Base-by-base conservation (phyloP, 1,284 basidiomycete species). In the Austropuccinia psidii region DNA sequence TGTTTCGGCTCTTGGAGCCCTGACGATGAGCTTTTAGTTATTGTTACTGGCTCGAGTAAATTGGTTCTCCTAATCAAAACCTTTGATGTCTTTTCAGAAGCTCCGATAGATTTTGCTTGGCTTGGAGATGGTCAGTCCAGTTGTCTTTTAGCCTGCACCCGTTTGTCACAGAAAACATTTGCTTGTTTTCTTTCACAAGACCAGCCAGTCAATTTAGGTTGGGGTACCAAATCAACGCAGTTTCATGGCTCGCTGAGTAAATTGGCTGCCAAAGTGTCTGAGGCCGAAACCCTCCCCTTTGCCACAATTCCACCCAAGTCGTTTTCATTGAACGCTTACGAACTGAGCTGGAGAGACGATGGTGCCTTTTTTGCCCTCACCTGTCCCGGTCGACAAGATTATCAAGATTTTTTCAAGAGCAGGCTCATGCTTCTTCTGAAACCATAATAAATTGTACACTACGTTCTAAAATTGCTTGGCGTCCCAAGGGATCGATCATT, bases 181-280 rank as follows among this genome's bases (percentile, higher is more conserved):
- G n/a, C n/a, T n/a, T n/a, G n/a, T n/a, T n/a, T n/a, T n/a, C n/a
- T n/a, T n/a, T n/a, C 21, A 7, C 45, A 29, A 73, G 70, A 73
- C 57, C 33, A 73, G 37, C 70, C 61, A 4, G 61, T 73, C 24
- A 47, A 41, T 37, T 27, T 73, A 8, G 70, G 96, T 9, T 99
- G 96, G 96, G 96, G 96, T 35, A 91, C 91, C 4, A 96, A 95
- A 79, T 86, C 90, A 78, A 98, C 96, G 0, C 96, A 99, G 80
- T 99, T 99, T 80, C 94, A 98, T 78, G 96, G 96, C 15, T 94
- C 93, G 0, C 84, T 93, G 4, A 95, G 96, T 35, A 98, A 98
- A 81, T 84, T 86, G 9, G 90, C 90, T 4, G 91, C 91, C 0
- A 78, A 81, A 29, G 78, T 15, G 77, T 79, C 3, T 76, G 24